Conservation (phyloP, 2,329 filamentous ascomycete species). For the Beauveria rudraprayagi region DNA sequence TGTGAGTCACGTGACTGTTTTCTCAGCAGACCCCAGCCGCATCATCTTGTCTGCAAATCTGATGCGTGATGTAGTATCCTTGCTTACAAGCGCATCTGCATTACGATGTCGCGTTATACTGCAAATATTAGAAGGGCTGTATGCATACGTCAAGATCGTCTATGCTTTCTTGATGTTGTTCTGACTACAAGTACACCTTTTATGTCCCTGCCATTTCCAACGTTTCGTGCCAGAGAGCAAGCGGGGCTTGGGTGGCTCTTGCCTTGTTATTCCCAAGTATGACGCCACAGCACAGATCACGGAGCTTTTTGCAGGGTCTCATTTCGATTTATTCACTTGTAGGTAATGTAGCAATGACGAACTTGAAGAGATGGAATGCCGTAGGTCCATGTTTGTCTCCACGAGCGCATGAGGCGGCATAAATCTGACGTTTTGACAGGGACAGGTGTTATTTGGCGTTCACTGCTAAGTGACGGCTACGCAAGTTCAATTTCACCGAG, state of each 20-base stretch:
- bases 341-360: background rate
- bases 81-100: too few species aligned
- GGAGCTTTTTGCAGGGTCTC: background rate
- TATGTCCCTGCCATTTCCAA: too few species aligned
- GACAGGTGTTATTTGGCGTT: background rate
- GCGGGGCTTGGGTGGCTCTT: background rate
- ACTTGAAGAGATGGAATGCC: background rate
- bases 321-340: background rate
- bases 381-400: background rate
- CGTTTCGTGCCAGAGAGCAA: background rate
- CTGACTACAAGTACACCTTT: too few species aligned
- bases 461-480: background rate
- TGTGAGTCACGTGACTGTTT: constrained; percentile 16
- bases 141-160: too few species aligned
- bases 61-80: too few species aligned
- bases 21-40: background rate
- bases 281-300: background rate
- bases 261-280: background rate
- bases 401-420: background rate
- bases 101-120: too few species aligned
- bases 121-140: too few species aligned
- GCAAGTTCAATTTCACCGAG: background rate
- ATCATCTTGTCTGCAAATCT: background rate
- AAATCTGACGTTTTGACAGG: too few species aligned
- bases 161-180: too few species aligned